These are phyloP conservation scores for Heliamphora pulchella DNA, from an alignment of 179 eudicot genomes.

Conservation along the genomic window DNA sequence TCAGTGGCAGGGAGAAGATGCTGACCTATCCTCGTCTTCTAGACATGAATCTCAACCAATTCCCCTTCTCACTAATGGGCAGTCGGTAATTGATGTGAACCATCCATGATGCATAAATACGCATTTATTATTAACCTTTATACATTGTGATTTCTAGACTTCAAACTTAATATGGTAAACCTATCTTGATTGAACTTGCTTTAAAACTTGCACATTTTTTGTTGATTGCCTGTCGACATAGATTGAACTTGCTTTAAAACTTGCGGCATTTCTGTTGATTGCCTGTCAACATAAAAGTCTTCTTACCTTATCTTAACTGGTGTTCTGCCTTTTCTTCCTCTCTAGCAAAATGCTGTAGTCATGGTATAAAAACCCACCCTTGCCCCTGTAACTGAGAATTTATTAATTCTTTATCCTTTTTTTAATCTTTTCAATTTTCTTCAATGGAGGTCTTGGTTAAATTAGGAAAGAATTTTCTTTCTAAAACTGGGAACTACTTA, in stretches of 20 bases:
- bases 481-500: neutral
- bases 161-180: neutral
- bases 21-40: constrained; percentile 67
- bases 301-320: neutral
- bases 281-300: no score
- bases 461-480: neutral
- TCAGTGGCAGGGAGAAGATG: constrained; percentile 73
- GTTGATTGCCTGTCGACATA: neutral
- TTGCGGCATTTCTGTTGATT: no score
- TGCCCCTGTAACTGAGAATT: neutral
- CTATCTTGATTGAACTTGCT: neutral
- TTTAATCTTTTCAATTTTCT: neutral
- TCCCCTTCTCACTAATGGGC: constrained; percentile 80
- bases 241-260: neutral
- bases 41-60: constrained; percentile 77
- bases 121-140: neutral
- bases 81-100: constrained; percentile 43
- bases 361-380: neutral
- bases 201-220: neutral
- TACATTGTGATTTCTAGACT: neutral
- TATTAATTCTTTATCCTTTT: neutral
- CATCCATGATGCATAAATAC: neutral
- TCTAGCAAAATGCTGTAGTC: neutral
- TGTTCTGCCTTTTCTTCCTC: neutral
- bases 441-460: neutral